Evolutionary conservation across 495 filamentous ascomycete species (phyloP).

Genomic region (Endocarpon pusillum): DNA sequence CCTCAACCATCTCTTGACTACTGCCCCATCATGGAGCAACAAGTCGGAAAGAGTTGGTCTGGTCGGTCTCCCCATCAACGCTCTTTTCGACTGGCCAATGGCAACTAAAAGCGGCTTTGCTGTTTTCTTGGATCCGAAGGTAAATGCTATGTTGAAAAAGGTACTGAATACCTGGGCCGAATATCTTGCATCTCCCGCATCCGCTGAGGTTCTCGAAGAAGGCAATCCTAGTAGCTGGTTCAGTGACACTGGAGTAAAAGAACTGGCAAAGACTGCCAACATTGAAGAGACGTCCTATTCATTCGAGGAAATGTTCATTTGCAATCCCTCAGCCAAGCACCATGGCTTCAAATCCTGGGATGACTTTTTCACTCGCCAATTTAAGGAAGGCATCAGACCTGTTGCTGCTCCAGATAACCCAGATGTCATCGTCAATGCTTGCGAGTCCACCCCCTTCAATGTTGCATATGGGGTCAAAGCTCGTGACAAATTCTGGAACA

Average conservation of each 20-base stretch:
- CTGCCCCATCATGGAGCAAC: slow-evolving; percentile 43
- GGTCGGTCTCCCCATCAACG: slow-evolving; percentile 50
- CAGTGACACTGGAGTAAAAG: slow-evolving; percentile 26
- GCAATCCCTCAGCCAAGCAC: slow-evolving; percentile 16
- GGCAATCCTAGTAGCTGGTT: slow-evolving; percentile 41
- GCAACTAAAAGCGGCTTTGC: slow-evolving; percentile 48
- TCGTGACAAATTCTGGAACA: slow-evolving; percentile 43
- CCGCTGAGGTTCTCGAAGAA: slow-evolving; percentile 35
- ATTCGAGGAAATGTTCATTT: slow-evolving; percentile 2
- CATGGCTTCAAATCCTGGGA: slow-evolving; percentile 56
- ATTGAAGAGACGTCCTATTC: slow-evolving; percentile 7
- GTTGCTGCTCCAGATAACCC: slow-evolving; percentile 28
- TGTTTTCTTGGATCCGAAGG: slow-evolving; percentile 45
- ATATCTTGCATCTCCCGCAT: slow-evolving; percentile 38
- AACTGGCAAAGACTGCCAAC: slow-evolving; percentile 33
- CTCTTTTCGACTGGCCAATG: slow-evolving; percentile 59
- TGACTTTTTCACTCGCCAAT: slow-evolving; percentile 53
- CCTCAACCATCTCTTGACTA: slow-evolving; percentile 44
- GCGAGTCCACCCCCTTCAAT: slow-evolving; percentile 37
- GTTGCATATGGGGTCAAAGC: slow-evolving; percentile 11
- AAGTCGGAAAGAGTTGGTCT: slow-evolving; percentile 34
- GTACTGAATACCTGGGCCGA: slow-evolving; percentile 50
- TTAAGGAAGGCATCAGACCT: slow-evolving; percentile 37
- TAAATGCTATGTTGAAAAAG: slow-evolving; percentile 52
- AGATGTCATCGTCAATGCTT: slow-evolving; percentile 42